phyloP scores from a whole-genome alignment of 768 basidiomycete genomes.

The Rhizopogon salebrosus region DNA sequence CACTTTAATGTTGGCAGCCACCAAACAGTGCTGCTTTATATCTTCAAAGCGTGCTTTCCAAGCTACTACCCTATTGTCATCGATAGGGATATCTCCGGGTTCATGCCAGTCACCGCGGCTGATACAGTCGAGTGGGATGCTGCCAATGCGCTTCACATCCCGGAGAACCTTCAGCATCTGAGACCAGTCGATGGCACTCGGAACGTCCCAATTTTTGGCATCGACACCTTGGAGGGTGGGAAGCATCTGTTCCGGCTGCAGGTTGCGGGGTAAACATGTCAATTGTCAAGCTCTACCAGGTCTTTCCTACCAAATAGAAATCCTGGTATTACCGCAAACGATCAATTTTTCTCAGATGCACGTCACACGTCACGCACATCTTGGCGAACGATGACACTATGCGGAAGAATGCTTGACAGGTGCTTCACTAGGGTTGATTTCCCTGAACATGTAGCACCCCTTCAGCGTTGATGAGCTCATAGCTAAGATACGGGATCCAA shows the following conservation, averaged over 20 bases:
- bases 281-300: not conserved
- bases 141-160: conserved; percentile 61
- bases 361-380: conserved; percentile 53
- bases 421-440: conserved; percentile 98
- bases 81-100: conserved; percentile 66
- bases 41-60: conserved; percentile 52
- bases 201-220: conserved; percentile 89
- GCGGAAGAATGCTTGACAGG: conserved; percentile 63
- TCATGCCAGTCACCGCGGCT: conserved; percentile 74
- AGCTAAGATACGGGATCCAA: no score
- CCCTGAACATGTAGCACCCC: conserved; percentile 90
- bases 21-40: conserved; percentile 38
- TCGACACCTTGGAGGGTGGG: conserved; percentile 54
- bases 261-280: not conserved
- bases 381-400: conserved; percentile 84
- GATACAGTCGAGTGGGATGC: conserved; percentile 62
- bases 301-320: conserved; percentile 73
- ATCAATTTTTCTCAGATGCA: not conserved
- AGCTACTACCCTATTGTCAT: conserved; percentile 33
- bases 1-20: conserved; percentile 41
- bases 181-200: conserved; percentile 90
- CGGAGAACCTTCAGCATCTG: conserved; percentile 60
- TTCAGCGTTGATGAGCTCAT: conserved; percentile 26
- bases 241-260: conserved; percentile 22
- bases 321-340: conserved; percentile 45